phyloP scores from a whole-genome alignment of 2,329 filamentous ascomycete species.

The Alternaria angustiovoidea region DNA sequence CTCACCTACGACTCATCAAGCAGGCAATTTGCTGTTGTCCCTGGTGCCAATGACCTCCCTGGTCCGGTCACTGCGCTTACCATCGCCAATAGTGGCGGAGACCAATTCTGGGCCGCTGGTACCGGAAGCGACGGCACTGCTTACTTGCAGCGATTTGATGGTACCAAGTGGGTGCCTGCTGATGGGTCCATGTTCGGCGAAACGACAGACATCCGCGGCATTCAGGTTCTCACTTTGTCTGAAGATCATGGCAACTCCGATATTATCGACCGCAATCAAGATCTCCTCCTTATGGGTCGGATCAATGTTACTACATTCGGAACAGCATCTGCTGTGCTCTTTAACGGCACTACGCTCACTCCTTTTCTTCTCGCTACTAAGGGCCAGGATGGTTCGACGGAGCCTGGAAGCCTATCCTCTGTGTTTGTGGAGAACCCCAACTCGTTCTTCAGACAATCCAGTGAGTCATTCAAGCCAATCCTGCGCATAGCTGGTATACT shows the following conservation, averaged over 20 bases:
- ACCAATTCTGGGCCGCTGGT: slow-evolving; percentile 84
- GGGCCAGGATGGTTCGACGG: slow-evolving; percentile 60
- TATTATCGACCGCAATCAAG: slow-evolving; percentile 71
- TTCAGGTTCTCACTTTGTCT: slow-evolving; percentile 81
- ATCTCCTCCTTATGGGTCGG: slow-evolving; percentile 84
- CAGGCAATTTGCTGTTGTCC: slow-evolving; percentile 71
- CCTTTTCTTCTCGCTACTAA: slow-evolving; percentile 84
- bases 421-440: slow-evolving; percentile 82
- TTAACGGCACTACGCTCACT: slow-evolving; percentile 78
- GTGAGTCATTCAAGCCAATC: slow-evolving; percentile 58
- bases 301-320: slow-evolving; percentile 80
- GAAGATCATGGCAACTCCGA: slow-evolving; percentile 70
- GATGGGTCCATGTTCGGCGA: slow-evolving; percentile 63
- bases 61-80: slow-evolving; percentile 82
- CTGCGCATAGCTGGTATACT: slow-evolving; percentile 2
- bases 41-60: slow-evolving; percentile 71
- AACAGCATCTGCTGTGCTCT: slow-evolving; percentile 83
- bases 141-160: slow-evolving; percentile 85
- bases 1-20: slow-evolving; percentile 75
- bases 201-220: slow-evolving; percentile 74
- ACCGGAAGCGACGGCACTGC: slow-evolving; percentile 71
- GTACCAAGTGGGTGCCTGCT: slow-evolving; percentile 73
- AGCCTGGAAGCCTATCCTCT: slow-evolving; percentile 75
- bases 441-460: slow-evolving; percentile 72
- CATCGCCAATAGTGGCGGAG: slow-evolving; percentile 74